Base-by-base conservation (phyloP, 257 asterid genomes). In the Cynanchum wilfordii region DNA sequence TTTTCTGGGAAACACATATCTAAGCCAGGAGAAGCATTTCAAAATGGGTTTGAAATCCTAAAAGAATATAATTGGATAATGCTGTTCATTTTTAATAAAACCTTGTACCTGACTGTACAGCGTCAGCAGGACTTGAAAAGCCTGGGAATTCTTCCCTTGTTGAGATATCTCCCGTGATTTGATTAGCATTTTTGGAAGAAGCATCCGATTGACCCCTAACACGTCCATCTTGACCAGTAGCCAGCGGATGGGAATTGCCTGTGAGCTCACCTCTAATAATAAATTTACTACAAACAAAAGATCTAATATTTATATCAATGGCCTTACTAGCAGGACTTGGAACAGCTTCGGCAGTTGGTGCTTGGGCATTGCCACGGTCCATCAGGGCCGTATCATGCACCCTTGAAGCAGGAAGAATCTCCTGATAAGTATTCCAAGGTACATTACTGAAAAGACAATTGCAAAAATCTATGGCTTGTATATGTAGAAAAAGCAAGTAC, bases 291-390 rank as follows among this genome's bases (percentile, higher is more conserved):
- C 69, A 73, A 45, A 22, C 25, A 4, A 45, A 59, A 42, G 38
- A 50, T 20, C 60, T 38, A 25, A 5, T 38, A 45, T 56, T 69
- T 13, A 50, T 40, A 69, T 30, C 20, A 44, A 59, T 49, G 68
- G 74, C 58, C 96, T 80, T 87, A 91, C 98, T 71, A 78, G 88
- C 92, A 72, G 87, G 90, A 82, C 60, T 84, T 80, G 88, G 79
- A 80, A 71, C 79, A 58, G 84, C 74, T 80, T 76, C 56, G 66
- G 80, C 84, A 77, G 79, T 70, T 74, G 90, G 83, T 74, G 69
- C 82, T 79, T 87, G 89, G 74, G 72, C 78, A 80, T 78, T 84
- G 52, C 71, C 75, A 56, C 83, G 87, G 68, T 83, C 89, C 83
- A 84, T 87, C 56, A 38, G 76, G 80, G 84, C 78, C 75, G 85